Percentiles rank a stretch among this genome's conserved stretches.
Evolutionary conservation across 2,329 filamentous ascomycete genomes (phyloP).

Genomic region (Diplodia intermedia): DNA sequence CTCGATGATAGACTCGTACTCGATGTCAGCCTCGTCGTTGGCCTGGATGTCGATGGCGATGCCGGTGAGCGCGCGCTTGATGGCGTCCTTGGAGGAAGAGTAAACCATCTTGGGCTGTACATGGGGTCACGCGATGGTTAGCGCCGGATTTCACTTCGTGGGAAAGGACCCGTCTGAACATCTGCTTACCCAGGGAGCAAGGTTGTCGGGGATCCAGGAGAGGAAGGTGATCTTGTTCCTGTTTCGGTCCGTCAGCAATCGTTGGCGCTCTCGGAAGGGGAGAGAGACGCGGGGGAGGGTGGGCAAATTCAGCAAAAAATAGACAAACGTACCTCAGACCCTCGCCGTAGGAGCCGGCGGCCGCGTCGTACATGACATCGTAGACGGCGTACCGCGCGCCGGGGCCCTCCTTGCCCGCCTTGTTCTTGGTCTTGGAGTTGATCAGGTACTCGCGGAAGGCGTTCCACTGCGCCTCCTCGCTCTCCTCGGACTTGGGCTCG

Average conservation of each 20-base stretch:
- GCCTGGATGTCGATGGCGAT: slow-evolving; percentile 80
- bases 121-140: background rate
- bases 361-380: slow-evolving; percentile 76
- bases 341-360: slow-evolving; percentile 67
- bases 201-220: slow-evolving; percentile 82
- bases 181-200: slow-evolving; percentile 72
- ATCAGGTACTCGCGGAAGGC: slow-evolving; percentile 78
- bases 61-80: slow-evolving; percentile 80
- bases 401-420: slow-evolving; percentile 61
- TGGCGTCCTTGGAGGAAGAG: slow-evolving; percentile 84
- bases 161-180: background rate
- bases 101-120: slow-evolving; percentile 87
- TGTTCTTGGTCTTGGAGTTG: slow-evolving; percentile 74
- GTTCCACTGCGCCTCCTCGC: slow-evolving; percentile 68
- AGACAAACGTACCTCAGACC: slow-evolving; percentile 62
- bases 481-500: slow-evolving; percentile 52
- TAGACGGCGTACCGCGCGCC: slow-evolving; percentile 85
- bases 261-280: background rate
- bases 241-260: slow-evolving; percentile 25
- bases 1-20: slow-evolving; percentile 72
- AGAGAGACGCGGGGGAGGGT: background rate
- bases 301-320: slow-evolving; percentile 23
- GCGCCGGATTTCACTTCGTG: background rate
- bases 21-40: slow-evolving; percentile 83
- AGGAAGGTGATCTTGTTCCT: slow-evolving; percentile 78